A percentile compares a stretch with the other conserved stretches of the same genome.
Conservation (phyloP, 345 rosid species). For the Salix caprea region DNA sequence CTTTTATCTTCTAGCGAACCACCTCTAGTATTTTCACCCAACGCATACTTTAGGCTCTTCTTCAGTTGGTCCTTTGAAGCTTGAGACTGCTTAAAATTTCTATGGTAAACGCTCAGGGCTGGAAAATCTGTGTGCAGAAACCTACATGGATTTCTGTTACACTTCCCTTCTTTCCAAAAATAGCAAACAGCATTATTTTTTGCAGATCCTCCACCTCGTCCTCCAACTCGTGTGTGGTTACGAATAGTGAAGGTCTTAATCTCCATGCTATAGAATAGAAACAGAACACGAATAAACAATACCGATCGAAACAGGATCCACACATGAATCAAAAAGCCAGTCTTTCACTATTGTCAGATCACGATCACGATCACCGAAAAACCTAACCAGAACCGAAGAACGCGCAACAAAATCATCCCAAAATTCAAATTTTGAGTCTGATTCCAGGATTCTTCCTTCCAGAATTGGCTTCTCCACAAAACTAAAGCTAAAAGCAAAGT, state of each 20-base stretch:
- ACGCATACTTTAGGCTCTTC: conserved; percentile 1
- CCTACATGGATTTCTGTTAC: conserved; percentile 36
- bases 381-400: too few relatives aligned
- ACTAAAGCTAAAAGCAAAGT: too few relatives aligned
- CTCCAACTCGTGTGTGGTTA: not conserved
- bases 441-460: too few relatives aligned
- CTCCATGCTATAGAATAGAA: conserved; percentile 4
- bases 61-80: not conserved
- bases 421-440: too few relatives aligned
- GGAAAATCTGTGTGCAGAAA: conserved; percentile 19
- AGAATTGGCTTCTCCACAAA: too few relatives aligned
- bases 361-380: too few relatives aligned
- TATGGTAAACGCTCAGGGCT: not conserved
- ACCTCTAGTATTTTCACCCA: not conserved
- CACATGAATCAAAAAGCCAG: too few relatives aligned
- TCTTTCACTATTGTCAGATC: too few relatives aligned
- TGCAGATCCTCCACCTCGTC: not conserved
- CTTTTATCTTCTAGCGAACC: not conserved
- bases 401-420: too few relatives aligned
- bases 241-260: not conserved
- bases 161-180: conserved; percentile 22
- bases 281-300: not conserved
- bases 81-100: not conserved
- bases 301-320: too few relatives aligned
- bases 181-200: not conserved